phyloP scores from a whole-genome alignment of 805 yeast species.

The Deakozyma indianensis region DNA sequence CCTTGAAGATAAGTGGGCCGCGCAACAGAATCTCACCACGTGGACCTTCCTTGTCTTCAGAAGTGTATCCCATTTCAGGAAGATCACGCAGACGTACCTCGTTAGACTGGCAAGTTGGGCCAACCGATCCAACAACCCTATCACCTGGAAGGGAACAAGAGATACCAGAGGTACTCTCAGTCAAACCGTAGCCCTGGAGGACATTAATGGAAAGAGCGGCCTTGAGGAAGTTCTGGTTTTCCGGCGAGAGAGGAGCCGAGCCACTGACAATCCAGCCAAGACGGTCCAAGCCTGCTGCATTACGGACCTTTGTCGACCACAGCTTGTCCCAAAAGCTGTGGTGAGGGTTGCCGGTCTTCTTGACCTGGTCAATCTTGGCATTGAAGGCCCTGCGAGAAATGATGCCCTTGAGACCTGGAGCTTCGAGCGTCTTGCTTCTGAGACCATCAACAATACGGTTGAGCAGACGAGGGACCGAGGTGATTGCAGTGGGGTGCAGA shows the following conservation, averaged over 20 bases:
- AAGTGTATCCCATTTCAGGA: conserved; percentile 45
- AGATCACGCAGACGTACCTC: conserved; percentile 51
- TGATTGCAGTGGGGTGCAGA: conserved; percentile 37
- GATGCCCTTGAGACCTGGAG: conserved; percentile 31
- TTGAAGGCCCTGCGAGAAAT: conserved; percentile 27
- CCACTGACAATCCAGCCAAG: conserved; percentile 33
- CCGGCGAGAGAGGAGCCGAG: conserved; percentile 57
- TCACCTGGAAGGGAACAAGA: conserved; percentile 29
- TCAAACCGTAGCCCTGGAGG: conserved; percentile 62
- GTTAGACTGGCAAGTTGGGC: conserved; percentile 38
- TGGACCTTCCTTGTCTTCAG: conserved; percentile 27
- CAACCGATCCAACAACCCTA: conserved; percentile 38
- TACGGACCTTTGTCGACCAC: conserved; percentile 29
- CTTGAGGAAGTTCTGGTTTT: conserved; percentile 45
- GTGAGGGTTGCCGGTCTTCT: conserved; percentile 26
- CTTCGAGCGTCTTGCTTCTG: conserved; percentile 32
- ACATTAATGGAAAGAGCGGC: conserved; percentile 43
- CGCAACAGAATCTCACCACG: conserved; percentile 49
- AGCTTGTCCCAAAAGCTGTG: conserved; percentile 23
- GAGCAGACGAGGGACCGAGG: conserved; percentile 51
- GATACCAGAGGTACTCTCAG: conserved; percentile 59
- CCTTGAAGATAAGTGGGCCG: conserved; percentile 47
- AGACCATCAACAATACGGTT: conserved; percentile 49
- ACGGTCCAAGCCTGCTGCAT: conserved; percentile 35
- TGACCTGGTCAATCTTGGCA: conserved; percentile 23